Evolutionary conservation across 2,329 filamentous ascomycete genomes (phyloP).

Genomic region (Plectosphaerella plurivora): DNA sequence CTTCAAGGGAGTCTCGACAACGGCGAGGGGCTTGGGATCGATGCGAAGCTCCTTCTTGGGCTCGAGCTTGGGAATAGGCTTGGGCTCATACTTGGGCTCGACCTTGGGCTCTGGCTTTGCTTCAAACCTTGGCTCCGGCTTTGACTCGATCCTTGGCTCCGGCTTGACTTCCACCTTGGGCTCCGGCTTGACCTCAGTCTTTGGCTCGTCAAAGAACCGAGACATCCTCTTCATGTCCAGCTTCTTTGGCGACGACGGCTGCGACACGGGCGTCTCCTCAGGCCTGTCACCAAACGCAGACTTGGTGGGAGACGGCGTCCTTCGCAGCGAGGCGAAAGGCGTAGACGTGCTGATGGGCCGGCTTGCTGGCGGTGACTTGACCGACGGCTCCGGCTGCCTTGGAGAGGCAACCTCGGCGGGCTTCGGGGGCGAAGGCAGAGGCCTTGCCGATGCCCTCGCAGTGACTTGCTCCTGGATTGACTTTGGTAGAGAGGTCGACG

Average conservation of each 20-base stretch:
- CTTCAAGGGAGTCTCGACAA: constrained; percentile 5
- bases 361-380: constrained; percentile 9
- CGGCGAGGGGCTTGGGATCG: constrained; percentile 6
- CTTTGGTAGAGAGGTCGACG: neutral
- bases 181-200: constrained; percentile 12
- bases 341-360: neutral
- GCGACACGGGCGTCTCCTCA: constrained; percentile 25
- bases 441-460: constrained; percentile 23
- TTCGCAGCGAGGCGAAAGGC: neutral
- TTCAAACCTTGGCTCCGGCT: neutral
- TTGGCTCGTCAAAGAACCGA: constrained; percentile 46
- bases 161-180: constrained; percentile 10
- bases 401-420: constrained; percentile 7
- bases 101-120: constrained; percentile 8
- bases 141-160: neutral
- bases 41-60: constrained; percentile 14
- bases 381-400: constrained; percentile 10
- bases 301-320: constrained; percentile 10
- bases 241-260: constrained; percentile 52
- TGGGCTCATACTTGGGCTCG: neutral
- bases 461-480: constrained; percentile 32
- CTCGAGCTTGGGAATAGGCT: neutral
- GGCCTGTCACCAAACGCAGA: constrained; percentile 23
- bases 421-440: constrained; percentile 18
- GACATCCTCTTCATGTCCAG: constrained; percentile 57